Conservation (phyloP, 768 basidiomycete species). For the Rhizopogon sp. region DNA sequence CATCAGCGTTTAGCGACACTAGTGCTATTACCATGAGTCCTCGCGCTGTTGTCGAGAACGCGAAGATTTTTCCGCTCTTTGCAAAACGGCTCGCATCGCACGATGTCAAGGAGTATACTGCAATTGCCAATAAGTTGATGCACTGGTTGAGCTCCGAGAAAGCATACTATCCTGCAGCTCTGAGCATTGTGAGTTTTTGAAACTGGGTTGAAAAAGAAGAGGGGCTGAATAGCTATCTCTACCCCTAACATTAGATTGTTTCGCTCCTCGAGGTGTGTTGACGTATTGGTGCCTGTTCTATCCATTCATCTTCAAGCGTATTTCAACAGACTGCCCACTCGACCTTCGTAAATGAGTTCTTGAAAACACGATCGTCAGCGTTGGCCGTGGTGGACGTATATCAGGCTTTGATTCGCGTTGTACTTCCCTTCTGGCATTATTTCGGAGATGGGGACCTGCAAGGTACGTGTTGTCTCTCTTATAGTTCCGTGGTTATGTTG, state of each 20-base stretch:
- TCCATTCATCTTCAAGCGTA: slow-evolving; percentile 4
- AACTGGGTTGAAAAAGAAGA: not conserved
- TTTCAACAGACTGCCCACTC: slow-evolving; percentile 19
- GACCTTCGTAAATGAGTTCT: slow-evolving; percentile 10
- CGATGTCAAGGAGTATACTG: slow-evolving; percentile 17
- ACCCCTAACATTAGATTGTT: slow-evolving; percentile 37
- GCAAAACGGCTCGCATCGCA: slow-evolving; percentile 27
- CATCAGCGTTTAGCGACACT: not conserved
- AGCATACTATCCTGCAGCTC: slow-evolving; percentile 49
- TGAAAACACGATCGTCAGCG: slow-evolving; percentile 1
- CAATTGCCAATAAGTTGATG: slow-evolving; percentile 31
- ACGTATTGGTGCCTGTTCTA: slow-evolving; percentile 21
- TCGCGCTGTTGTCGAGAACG: slow-evolving; percentile 21
- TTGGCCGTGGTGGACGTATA: slow-evolving; percentile 1
- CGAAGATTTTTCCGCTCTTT: slow-evolving; percentile 34
- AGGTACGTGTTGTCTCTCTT: slow-evolving; percentile 8
- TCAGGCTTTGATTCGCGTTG: slow-evolving; percentile 10
- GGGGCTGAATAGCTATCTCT: slow-evolving; percentile 3
- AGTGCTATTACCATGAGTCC: not conserved
- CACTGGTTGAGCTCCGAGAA: slow-evolving; percentile 42
- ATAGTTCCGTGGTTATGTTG: not conserved
- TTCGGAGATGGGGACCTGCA: slow-evolving; percentile 20
- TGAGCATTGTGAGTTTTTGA: slow-evolving; percentile 38
- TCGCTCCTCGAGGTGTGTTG: slow-evolving; percentile 41
- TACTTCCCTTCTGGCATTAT: slow-evolving; percentile 14